Base-by-base conservation (phyloP, 805 yeast species). In the Nadsonia fulvescens region DNA sequence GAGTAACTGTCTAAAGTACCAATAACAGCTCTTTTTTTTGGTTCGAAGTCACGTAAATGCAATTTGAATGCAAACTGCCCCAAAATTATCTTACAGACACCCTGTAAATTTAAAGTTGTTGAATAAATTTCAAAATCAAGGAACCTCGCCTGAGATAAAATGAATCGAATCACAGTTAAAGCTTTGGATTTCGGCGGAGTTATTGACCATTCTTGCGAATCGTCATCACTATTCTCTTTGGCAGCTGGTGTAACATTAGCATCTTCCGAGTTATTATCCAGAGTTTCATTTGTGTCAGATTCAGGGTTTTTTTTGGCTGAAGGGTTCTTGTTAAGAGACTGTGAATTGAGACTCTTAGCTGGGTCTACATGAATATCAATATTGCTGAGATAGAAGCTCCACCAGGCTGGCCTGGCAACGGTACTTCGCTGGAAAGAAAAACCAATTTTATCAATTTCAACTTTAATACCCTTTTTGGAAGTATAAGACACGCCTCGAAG, bases 391-490 rank as follows among this genome's bases (percentile, higher is more conserved):
- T 43, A 27, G 17, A 54, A 30, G 17, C 49, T 42, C 22, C 53
- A 23, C 47, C 54, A 49, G 2, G 57, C 56, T 4, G 60, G 60
- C 8, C 51, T 32, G 5, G 58, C 51, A 15, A 53, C 49, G 4
- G 54, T 48, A 4, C 60, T 58, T 4, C 58, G 39, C 28, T 53
- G 58, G 8, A 56, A 37, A 9, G 39, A 24, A 5, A 55, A 27
- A 8, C 56, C 54, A 5, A 52, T 28, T 24, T 39, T 36, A 16
- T 53, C 47, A 18, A 55, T 46, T 9, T 41, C 42, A 22, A 54
- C 33, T 15, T 42, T 44, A 11, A 51, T 26, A 14, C 59, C 59
- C 5, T 47, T 38, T 19, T 34, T 35, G 5, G 53, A 50, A 5
- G 47, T 34, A 22, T 46, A 40, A 2, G 49, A 34, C 14, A 54